These are phyloP conservation scores for Dipteronia dyeriana DNA, from an alignment of 345 rosid genomes.

Conservation along the genomic window DNA sequence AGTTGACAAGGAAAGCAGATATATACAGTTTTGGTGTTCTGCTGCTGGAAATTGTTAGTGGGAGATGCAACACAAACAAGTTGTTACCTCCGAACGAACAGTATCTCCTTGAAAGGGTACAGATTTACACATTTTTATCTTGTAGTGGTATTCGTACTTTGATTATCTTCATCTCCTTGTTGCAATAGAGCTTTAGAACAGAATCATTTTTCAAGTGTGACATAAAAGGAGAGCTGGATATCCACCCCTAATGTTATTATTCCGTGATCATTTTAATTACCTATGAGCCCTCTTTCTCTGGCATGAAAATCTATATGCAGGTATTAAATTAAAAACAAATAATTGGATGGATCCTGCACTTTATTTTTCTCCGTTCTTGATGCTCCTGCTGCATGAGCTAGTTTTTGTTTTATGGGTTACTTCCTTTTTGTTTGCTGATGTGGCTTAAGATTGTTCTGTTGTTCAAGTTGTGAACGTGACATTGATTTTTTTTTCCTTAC, in stretches of 20 bases:
- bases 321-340: neutral
- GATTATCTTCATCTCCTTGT: neutral
- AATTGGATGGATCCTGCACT: neutral
- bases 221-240: neutral
- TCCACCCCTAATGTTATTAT: neutral
- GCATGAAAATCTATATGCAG: neutral
- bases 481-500: neutral
- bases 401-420: neutral
- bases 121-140: neutral
- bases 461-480: neutral
- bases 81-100: slow-evolving; percentile 43
- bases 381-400: neutral
- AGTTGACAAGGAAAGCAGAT: slow-evolving; percentile 69
- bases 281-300: neutral
- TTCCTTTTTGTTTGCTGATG: neutral
- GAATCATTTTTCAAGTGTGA: neutral
- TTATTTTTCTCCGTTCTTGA: neutral
- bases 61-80: slow-evolving; percentile 59
- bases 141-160: neutral
- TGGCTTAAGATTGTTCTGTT: neutral
- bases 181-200: neutral
- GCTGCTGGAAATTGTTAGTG: slow-evolving; percentile 64
- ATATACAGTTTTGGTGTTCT: slow-evolving; percentile 75
- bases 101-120: slow-evolving; percentile 68
- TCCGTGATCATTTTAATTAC: neutral